A percentile compares a stretch with the other conserved stretches of the same genome.
Conservation (phyloP, 1,139 yeast genomes). For the Kodamaea derodonti region DNA sequence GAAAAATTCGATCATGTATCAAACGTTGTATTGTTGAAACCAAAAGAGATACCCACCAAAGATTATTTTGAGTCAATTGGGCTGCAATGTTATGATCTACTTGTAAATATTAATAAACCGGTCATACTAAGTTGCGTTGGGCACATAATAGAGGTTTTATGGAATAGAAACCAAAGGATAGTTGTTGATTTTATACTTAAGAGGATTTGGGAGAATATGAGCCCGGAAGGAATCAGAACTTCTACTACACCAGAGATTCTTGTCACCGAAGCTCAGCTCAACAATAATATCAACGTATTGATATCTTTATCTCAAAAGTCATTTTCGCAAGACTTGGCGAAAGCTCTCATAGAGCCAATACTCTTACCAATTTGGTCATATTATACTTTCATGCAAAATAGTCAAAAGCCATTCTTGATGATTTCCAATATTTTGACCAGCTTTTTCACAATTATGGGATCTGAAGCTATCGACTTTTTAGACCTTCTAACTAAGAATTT, state of each 20-base stretch:
- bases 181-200: constrained; percentile 57
- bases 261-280: constrained; percentile 47
- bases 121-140: constrained; percentile 55
- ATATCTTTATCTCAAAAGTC: constrained; percentile 57
- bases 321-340: constrained; percentile 38
- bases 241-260: constrained; percentile 14
- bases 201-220: constrained; percentile 42
- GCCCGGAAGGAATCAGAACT: constrained; percentile 22
- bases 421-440: constrained; percentile 46
- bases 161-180: constrained; percentile 48
- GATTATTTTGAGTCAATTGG: constrained; percentile 58
- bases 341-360: constrained; percentile 42
- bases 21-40: constrained; percentile 58
- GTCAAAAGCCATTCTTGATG: constrained; percentile 39
- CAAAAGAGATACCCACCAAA: constrained; percentile 42
- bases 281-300: constrained; percentile 62
- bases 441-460: constrained; percentile 37
- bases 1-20: constrained; percentile 66
- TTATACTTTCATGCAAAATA: constrained; percentile 43
- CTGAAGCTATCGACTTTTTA: constrained; percentile 17
- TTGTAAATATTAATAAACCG: constrained; percentile 61
- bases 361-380: constrained; percentile 60
- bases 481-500: constrained; percentile 42
- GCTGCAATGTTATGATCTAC: constrained; percentile 52
- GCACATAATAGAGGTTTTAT: constrained; percentile 52